Base-by-base conservation (phyloP, 306 rosid genomes). In the Abrus precatorius region DNA sequence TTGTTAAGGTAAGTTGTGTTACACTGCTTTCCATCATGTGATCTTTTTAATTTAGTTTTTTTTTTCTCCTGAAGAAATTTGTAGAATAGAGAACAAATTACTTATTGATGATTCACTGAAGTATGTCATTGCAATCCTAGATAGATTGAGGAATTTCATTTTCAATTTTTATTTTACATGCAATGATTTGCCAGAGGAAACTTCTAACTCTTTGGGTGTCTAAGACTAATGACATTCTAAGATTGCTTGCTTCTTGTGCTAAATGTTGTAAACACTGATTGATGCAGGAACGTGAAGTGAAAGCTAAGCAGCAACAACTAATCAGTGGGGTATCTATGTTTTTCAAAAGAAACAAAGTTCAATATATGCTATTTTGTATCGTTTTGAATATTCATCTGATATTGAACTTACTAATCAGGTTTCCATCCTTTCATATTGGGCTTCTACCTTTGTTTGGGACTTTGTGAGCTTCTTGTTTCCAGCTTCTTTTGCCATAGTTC, bases 211-310 rank as follows among this genome's bases (percentile, higher is more conserved):
- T 33, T 27, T 50, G 48, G 45, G 38, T 68, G 28, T 62, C 10
- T 40, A n/a, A 75, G 63, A 52, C 30, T 82, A 54, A 41, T 33
- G 76, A 4, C 55, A 75, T 79, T 47, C 29, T 84, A 48, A 41
- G 65, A 47, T 57, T 45, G 80, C 54, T 44, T 60, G 53, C 74
- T 56, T 73, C 82, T 41, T 77, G 66, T 59, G 68, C 81, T 61
- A 74, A 77, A 80, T 47, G 47, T 69, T 79, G 65, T 36, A 30
- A 59, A 44, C 53, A 66, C 29, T 77, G 47, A 66, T 62, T 77
- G 87, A 63, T 88, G 88, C 95, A 95, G 99, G 99, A 95, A 74
- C 99, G 97, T 41, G 99, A 95, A 90, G 97, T 93, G 72, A 95
- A 91, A 86, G 97, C 99, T 48, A 93, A 95, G 79, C 97, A 95